Conservation (phyloP, 768 basidiomycete species). For the Rhodotorula paludigena region DNA sequence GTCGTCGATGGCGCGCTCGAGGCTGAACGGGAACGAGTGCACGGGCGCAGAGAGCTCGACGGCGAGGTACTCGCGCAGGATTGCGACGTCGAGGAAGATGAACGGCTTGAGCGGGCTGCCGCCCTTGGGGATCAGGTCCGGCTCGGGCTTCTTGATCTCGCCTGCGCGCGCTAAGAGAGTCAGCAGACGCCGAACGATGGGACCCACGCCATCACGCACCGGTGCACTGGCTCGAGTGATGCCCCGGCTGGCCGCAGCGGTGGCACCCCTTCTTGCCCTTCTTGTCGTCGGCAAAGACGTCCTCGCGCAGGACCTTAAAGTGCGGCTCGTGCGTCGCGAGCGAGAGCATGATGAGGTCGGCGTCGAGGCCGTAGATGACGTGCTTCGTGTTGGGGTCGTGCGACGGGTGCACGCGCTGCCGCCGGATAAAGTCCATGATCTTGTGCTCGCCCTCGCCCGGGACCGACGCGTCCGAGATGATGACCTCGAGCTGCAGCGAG, state of each 20-base stretch:
- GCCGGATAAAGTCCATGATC: constrained; percentile 96
- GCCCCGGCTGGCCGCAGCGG: constrained; percentile 89
- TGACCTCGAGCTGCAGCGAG: constrained; percentile 69
- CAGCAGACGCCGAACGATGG: no score
- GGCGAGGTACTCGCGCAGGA: constrained; percentile 95
- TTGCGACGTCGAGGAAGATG: constrained; percentile 96
- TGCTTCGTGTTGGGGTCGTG: constrained; percentile 93
- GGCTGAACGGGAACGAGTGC: constrained; percentile 74
- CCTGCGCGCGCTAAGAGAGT: constrained; percentile 47
- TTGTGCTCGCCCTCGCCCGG: constrained; percentile 99
- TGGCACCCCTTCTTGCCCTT: constrained; percentile 75
- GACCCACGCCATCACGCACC: constrained; percentile 46
- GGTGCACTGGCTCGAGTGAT: constrained; percentile 91
- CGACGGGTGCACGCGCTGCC: constrained; percentile 78
- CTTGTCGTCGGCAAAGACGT: constrained; percentile 69
- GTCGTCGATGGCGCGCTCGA: constrained; percentile 97
- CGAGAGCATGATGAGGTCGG: constrained; percentile 97
- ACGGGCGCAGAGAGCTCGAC: constrained; percentile 82
- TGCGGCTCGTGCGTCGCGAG: constrained; percentile 98
- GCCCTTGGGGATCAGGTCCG: constrained; percentile 51
- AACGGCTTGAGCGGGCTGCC: constrained; percentile 77
- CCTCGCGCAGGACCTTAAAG: constrained; percentile 94
- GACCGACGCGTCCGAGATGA: constrained; percentile 93
- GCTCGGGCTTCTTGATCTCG: constrained; percentile 58
- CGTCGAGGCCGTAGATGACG: constrained; percentile 97